A percentile compares a stretch with the other conserved stretches of the same genome.
phyloP scores from a whole-genome alignment of 2,329 filamentous ascomycete genomes.

The Sphaceloma murrayae region DNA sequence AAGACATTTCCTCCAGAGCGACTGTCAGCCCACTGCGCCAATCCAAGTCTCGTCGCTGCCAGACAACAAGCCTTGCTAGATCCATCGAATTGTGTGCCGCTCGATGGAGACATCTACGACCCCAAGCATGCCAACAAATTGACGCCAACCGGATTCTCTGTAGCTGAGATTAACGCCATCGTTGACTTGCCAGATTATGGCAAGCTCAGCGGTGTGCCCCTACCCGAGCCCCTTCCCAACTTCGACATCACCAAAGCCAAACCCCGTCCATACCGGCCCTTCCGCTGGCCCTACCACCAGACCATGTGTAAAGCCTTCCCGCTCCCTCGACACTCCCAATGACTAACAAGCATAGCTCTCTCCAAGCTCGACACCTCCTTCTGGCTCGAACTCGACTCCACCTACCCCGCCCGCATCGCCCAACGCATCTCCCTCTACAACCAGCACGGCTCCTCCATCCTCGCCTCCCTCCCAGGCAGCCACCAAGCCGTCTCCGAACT shows the following conservation, averaged over 20 bases:
- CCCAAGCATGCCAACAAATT: conserved; percentile 20
- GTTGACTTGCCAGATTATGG: conserved; percentile 76
- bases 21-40: conserved; percentile 36
- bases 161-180: conserved; percentile 57
- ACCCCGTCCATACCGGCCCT: conserved; percentile 68
- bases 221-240: conserved; percentile 52
- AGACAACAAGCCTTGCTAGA: conserved; percentile 1
- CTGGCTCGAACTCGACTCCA: conserved; percentile 80
- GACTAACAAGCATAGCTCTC: conserved; percentile 45
- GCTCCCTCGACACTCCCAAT: not conserved
- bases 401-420: conserved; percentile 56
- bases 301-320: conserved; percentile 65
- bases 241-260: conserved; percentile 61
- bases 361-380: conserved; percentile 71
- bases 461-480: conserved; percentile 59
- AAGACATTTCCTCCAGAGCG: conserved; percentile 45
- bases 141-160: conserved; percentile 60
- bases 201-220: conserved; percentile 60
- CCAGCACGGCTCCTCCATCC: conserved; percentile 53
- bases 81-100: conserved; percentile 21
- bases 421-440: conserved; percentile 58
- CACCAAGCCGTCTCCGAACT: conserved; percentile 72
- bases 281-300: conserved; percentile 78
- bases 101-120: conserved; percentile 22
- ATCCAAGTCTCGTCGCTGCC: conserved; percentile 19